Percentiles rank a stretch among this genome's conserved stretches.
These are phyloP conservation scores for Plasmodium cynomolgi DNA, from an alignment of 169 alveolate species.

Conservation along the genomic window DNA sequence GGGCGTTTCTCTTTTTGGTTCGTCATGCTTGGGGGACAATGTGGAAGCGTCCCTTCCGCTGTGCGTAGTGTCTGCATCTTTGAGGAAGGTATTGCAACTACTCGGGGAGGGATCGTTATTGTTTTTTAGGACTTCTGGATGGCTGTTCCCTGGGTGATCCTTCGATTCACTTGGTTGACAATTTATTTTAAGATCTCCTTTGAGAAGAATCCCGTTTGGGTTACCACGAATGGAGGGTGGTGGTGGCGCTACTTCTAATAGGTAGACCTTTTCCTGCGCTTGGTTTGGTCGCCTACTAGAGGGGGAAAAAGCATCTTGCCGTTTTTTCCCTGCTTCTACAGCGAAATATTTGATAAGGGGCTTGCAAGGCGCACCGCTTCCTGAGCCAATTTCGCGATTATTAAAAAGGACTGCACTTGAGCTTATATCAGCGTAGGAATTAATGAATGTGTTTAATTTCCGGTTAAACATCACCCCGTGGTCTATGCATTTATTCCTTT, in stretches of 20 bases:
- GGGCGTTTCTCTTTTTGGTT: not conserved
- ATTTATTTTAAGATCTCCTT: not conserved
- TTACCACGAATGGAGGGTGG: not conserved
- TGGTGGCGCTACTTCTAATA: not conserved
- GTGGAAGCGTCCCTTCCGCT: not conserved
- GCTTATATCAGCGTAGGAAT: conserved; percentile 37
- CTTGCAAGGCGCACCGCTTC: not conserved
- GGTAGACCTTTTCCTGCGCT: not conserved
- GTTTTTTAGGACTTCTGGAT: not conserved
- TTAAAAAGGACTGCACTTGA: conserved; percentile 19
- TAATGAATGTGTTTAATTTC: conserved; percentile 51
- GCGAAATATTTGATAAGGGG: conserved; percentile 14
- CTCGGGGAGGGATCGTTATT: too few species aligned
- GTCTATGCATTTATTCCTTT: conserved; percentile 14
- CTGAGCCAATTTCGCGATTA: not conserved
- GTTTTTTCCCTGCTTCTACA: not conserved
- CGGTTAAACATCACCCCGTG: conserved; percentile 25
- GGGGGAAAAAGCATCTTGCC: not conserved
- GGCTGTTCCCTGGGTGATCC: not conserved
- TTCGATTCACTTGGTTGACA: not conserved
- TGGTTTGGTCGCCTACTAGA: not conserved
- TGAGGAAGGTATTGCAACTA: not conserved
- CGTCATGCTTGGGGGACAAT: not conserved
- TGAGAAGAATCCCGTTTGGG: not conserved
- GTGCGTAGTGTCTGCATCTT: not conserved